These are phyloP conservation scores for Geosmithia flava DNA, from an alignment of 2,329 filamentous ascomycete species.

Conservation along the genomic window DNA sequence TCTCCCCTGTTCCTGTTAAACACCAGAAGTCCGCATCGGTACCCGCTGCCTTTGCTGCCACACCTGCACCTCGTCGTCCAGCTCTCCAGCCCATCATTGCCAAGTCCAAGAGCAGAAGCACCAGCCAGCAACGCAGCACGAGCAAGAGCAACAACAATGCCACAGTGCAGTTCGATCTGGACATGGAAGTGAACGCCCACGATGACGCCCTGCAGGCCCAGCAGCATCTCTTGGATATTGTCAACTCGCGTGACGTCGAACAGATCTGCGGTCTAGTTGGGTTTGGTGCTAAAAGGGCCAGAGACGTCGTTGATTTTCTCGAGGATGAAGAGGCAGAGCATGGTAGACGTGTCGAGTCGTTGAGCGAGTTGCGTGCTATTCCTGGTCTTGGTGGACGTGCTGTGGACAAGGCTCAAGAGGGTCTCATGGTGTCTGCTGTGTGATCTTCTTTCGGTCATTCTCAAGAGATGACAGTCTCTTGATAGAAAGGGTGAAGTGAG, in stretches of 20 bases:
- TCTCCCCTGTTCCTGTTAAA: conserved; percentile 11
- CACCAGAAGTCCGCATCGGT: conserved; percentile 8
- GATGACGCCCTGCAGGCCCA: conserved; percentile 40
- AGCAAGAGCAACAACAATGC: conserved; percentile 4
- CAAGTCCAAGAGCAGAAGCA: conserved; percentile 7
- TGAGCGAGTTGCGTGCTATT: conserved; percentile 38
- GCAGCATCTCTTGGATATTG: conserved; percentile 48
- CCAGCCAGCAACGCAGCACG: conserved; percentile 1
- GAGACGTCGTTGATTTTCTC: conserved; percentile 45
- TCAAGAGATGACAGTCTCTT: too few species aligned
- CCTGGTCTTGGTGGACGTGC: conserved; percentile 45
- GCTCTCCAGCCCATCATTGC: not conserved
- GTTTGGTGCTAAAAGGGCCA: conserved; percentile 61
- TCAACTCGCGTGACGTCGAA: conserved; percentile 59
- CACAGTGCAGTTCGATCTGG: not conserved
- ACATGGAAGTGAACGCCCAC: conserved; percentile 5
- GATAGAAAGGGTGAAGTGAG: not conserved
- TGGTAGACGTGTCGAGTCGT: conserved; percentile 27
- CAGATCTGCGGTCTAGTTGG: conserved; percentile 57
- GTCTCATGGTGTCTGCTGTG: conserved; percentile 16
- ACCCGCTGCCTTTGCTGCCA: not conserved
- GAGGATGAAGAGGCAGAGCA: conserved; percentile 28
- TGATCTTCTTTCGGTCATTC: too few species aligned
- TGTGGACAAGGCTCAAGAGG: conserved; percentile 43
- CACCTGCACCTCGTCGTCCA: conserved; percentile 6